phyloP scores from a whole-genome alignment of 148 eudicot species.

The Bassia scoparia region DNA sequence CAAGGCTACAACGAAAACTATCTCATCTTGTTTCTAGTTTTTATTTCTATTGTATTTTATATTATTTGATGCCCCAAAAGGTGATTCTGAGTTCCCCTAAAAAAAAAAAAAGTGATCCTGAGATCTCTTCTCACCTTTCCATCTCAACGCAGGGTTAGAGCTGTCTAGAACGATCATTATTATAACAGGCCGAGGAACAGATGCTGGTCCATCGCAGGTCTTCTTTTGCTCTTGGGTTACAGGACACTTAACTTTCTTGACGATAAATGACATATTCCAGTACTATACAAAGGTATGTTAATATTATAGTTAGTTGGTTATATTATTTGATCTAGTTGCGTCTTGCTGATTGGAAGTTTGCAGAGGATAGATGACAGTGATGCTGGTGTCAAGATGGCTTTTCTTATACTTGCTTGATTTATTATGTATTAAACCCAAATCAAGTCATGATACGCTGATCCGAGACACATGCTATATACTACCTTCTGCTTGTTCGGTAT shows the following conservation, averaged over 20 bases:
- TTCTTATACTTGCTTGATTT: no score
- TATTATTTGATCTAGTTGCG: no score
- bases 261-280: conserved; percentile 74
- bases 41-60: not conserved
- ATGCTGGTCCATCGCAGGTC: conserved; percentile 85
- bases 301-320: no score
- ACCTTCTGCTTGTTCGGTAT: no score
- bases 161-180: conserved; percentile 93
- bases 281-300: conserved; percentile 67
- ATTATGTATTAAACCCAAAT: no score
- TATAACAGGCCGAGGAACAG: conserved; percentile 93
- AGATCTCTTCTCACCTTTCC: no score
- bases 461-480: no score
- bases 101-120: not conserved
- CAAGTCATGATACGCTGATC: no score
- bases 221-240: conserved; percentile 94
- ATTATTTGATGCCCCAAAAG: not conserved
- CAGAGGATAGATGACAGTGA: no score
- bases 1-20: not conserved
- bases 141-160: conserved; percentile 81
- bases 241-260: conserved; percentile 78
- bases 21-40: not conserved
- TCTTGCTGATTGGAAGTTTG: no score
- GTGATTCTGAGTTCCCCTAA: no score
- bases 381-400: no score